A percentile compares a stretch with the other conserved stretches of the same genome.
These are phyloP conservation scores for Colletotrichum sp. DNA, from an alignment of 2,329 filamentous ascomycete genomes.

Conservation along the genomic window DNA sequence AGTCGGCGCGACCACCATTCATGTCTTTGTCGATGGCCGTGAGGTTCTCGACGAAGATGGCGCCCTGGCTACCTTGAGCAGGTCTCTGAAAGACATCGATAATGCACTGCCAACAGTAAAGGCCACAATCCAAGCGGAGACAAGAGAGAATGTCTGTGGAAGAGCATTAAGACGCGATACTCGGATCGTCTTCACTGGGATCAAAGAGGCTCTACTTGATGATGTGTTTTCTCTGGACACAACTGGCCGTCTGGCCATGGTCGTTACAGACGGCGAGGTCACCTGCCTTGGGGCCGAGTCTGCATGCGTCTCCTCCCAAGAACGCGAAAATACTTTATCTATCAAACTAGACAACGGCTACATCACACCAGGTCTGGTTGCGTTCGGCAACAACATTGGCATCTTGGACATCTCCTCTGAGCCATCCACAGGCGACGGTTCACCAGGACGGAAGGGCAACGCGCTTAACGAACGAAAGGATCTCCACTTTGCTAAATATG, in stretches of 20 bases:
- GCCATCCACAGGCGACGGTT: conserved; percentile 50
- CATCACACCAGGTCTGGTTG: conserved; percentile 52
- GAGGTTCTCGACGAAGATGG: background rate
- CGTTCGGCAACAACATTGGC: conserved; percentile 52
- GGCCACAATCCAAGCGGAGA: background rate
- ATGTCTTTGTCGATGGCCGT: conserved; percentile 52
- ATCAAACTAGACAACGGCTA: conserved; percentile 50
- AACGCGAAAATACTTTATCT: background rate
- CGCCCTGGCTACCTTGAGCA: background rate
- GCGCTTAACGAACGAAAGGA: conserved; percentile 28
- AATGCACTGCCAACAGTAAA: background rate
- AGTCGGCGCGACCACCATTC: conserved; percentile 46
- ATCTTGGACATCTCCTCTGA: conserved; percentile 53
- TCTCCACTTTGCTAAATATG: conserved; percentile 43
- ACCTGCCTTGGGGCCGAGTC: background rate
- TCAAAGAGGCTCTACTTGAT: background rate
- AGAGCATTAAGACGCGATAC: background rate
- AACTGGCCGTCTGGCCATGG: background rate
- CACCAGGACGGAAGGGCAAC: conserved; percentile 28
- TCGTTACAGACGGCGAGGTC: background rate
- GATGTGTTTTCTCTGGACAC: too few species aligned
- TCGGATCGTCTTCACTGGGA: background rate
- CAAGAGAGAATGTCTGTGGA: background rate
- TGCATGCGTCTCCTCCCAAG: background rate
- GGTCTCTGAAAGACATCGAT: fast-evolving